Conservation (phyloP, 768 basidiomycete species). For the Auricularia auricula-judae region DNA sequence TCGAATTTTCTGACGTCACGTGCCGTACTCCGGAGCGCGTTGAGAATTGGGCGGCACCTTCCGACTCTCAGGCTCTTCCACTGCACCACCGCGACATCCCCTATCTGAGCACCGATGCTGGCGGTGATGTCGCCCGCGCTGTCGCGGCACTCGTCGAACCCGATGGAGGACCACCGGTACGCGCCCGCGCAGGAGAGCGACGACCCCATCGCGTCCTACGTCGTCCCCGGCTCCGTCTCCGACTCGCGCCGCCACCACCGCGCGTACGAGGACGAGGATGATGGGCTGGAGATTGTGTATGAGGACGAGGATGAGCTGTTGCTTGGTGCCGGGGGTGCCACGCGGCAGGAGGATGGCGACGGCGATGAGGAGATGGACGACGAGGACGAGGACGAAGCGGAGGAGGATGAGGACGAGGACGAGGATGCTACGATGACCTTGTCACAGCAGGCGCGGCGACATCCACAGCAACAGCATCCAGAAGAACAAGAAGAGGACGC, state of each 20-base stretch:
- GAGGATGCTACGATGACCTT: neutral
- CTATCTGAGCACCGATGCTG: too few species aligned
- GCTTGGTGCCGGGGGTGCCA: neutral
- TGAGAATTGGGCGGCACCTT: too few species aligned
- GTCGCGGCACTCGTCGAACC: constrained; percentile 67
- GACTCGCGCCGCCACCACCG: neutral
- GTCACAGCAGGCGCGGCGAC: neutral
- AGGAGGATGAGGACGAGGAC: neutral
- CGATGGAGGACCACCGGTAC: constrained; percentile 37
- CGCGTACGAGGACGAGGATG: neutral
- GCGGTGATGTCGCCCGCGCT: constrained; percentile 16
- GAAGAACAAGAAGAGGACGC: constrained; percentile 23
- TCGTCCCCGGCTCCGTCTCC: constrained; percentile 6
- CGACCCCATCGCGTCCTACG: constrained; percentile 34
- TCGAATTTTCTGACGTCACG: too few species aligned
- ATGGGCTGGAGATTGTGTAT: neutral
- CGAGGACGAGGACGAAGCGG: neutral
- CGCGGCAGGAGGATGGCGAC: neutral
- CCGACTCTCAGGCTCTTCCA: too few species aligned
- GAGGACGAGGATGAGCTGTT: neutral
- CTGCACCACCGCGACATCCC: too few species aligned
- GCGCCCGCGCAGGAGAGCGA: constrained; percentile 16
- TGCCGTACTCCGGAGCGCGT: too few species aligned
- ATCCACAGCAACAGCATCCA: constrained; percentile 10
- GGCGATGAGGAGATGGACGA: neutral